phyloP scores from a whole-genome alignment of 495 filamentous ascomycete species.

The Tricharina praecox region DNA sequence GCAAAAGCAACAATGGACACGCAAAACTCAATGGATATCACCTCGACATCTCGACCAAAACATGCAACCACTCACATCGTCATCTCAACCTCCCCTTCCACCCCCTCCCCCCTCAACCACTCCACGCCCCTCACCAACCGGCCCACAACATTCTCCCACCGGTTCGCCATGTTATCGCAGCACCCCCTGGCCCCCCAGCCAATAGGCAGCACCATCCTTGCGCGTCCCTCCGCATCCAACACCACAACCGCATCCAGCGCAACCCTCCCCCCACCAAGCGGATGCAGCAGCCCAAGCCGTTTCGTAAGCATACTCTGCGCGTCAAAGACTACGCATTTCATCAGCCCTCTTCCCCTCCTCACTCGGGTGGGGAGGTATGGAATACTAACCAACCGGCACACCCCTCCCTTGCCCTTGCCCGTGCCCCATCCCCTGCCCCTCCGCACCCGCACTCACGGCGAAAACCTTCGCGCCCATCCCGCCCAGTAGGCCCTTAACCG shows the following conservation, averaged over 20 bases:
- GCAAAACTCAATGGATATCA: too few species aligned
- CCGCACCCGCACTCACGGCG: slow-evolving; percentile 5
- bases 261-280: slow-evolving; percentile 29
- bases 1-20: background rate
- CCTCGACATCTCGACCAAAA: too few species aligned
- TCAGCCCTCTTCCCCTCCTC: background rate
- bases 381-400: slow-evolving; percentile 16
- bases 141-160: slow-evolving; percentile 21
- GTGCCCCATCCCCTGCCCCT: too few species aligned
- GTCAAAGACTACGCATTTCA: slow-evolving; percentile 14
- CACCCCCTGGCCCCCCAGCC: slow-evolving; percentile 29
- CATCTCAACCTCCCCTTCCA: slow-evolving; percentile 23
- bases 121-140: slow-evolving; percentile 26
- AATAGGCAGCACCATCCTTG: slow-evolving; percentile 30
- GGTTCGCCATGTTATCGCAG: slow-evolving; percentile 17
- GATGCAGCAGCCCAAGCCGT: slow-evolving; percentile 30
- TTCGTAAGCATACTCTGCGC: slow-evolving; percentile 17
- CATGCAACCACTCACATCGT: slow-evolving; percentile 18
- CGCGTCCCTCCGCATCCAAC: slow-evolving; percentile 25
- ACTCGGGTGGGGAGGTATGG: background rate
- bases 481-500: slow-evolving; percentile 3
- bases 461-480: slow-evolving; percentile 17
- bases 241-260: slow-evolving; percentile 32
- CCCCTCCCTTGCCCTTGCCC: background rate
- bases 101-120: slow-evolving; percentile 19